Base-by-base conservation (phyloP, 2,329 filamentous ascomycete genomes). In the Diaporthe citriasiana region DNA sequence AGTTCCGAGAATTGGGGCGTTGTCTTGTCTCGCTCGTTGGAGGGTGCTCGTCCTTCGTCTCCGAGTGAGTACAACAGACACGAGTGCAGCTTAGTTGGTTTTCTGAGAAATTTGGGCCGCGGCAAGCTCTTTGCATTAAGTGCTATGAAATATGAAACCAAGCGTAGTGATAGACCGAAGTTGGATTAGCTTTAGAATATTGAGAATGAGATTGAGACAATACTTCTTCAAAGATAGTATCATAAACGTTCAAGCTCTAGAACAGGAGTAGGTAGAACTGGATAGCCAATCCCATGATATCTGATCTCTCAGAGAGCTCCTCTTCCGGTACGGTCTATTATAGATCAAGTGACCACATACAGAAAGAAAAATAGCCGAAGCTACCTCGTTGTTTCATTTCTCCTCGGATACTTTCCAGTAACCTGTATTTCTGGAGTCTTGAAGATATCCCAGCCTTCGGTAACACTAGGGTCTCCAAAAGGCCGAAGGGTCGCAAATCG, bases 371-470 rank as follows among this genome's bases (percentile, higher is more conserved):
- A 7, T 6, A 42, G 38, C 25, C 25, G 17, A 45, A 50, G 19
- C 33, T 25, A 38, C 13, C 9, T 4, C 6, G 25, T 27, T 22
- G 4, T 27, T 66, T 15, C 25, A 12, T 2, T 22, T 38, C 30
- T 33, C 33, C 63, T 66, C 8, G 13, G 0, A 25, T 71, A 71
- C 40, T 71, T 71, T 22, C 70, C 56, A 40, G 57, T 57, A 17
- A 71, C 70, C 38, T 50, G 45, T 17, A 71, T 71, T 42, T 71
- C 35, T 25, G 70, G 70, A 7, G 55, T 51, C 40, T 65, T 38
- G 70, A 71, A 71, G 42, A 71, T 30, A 1, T 65, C 40, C 70
- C 70, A 71, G 40, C 45, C 57, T 1, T 71, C 70, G 13, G 40
- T 27, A 13, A 60, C 38, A 51, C 38, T 40, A 2, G 70, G 70